phyloP scores from a whole-genome alignment of 805 yeast species.

The Suhomyces faveliae region DNA sequence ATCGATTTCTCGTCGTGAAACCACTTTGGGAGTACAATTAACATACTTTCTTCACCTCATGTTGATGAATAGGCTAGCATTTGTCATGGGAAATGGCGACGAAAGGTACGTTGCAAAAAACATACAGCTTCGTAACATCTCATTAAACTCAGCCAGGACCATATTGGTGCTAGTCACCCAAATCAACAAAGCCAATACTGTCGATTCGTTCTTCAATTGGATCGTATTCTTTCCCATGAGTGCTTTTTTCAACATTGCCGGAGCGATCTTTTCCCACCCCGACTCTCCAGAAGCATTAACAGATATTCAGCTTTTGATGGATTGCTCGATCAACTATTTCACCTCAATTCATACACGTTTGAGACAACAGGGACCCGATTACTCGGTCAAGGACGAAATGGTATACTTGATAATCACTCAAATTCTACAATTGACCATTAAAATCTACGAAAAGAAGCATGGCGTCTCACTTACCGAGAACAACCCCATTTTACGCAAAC shows the following conservation, averaged over 20 bases:
- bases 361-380: constrained; percentile 1
- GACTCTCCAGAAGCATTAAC: constrained; percentile 22
- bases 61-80: constrained; percentile 37
- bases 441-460: not conserved
- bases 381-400: not conserved
- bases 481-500: not conserved
- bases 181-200: constrained; percentile 18
- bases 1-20: constrained; percentile 8
- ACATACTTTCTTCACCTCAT: constrained; percentile 35
- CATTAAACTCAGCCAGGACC: constrained; percentile 38
- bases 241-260: constrained; percentile 23
- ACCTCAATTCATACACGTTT: not conserved
- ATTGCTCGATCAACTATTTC: constrained; percentile 18
- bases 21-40: constrained; percentile 24
- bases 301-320: constrained; percentile 32
- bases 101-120: constrained; percentile 17
- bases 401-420: not conserved
- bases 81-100: constrained; percentile 16
- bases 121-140: constrained; percentile 26
- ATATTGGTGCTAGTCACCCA: constrained; percentile 26
- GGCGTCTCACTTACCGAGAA: not conserved
- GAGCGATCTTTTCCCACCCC: constrained; percentile 27
- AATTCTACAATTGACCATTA: not conserved
- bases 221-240: constrained; percentile 29
- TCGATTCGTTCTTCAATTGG: constrained; percentile 32